phyloP scores from a whole-genome alignment of 257 asterid genomes.

The Salvia splendens region DNA sequence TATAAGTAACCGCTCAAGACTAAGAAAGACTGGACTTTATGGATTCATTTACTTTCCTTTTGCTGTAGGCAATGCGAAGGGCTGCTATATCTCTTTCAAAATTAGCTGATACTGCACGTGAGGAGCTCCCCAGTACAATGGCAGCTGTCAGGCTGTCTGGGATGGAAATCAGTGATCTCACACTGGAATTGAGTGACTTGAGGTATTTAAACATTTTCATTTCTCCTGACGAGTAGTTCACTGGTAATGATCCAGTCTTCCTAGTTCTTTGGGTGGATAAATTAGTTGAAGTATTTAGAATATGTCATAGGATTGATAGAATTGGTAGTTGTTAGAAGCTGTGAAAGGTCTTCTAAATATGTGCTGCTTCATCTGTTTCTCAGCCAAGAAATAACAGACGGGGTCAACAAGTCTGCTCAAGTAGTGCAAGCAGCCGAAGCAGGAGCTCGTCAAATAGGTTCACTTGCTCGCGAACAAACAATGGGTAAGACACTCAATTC shows the following conservation, averaged over 20 bases:
- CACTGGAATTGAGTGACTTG: conserved; percentile 79
- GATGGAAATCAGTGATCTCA: conserved; percentile 91
- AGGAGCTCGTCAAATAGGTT: conserved; percentile 83
- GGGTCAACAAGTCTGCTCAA: conserved; percentile 86
- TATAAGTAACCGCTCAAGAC: not conserved
- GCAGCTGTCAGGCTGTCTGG: conserved; percentile 84
- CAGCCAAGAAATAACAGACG: conserved; percentile 90
- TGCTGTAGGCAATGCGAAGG: conserved; percentile 77
- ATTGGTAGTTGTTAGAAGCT: not conserved
- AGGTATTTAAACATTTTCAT: conserved; percentile 47
- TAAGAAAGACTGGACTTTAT: conserved; percentile 21
- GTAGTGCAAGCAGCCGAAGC: conserved; percentile 95
- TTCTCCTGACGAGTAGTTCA: not conserved
- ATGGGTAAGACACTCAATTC: conserved; percentile 56
- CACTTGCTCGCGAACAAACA: conserved; percentile 76
- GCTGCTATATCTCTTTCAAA: conserved; percentile 81
- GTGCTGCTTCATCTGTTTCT: conserved; percentile 32
- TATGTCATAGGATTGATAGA: not conserved
- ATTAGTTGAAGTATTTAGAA: not conserved
- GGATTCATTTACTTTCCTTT: conserved; percentile 5
- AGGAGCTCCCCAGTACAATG: conserved; percentile 93
- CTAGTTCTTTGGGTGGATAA: no score
- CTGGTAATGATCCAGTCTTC: no score
- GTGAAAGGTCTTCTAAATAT: conserved; percentile 14
- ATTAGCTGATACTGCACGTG: conserved; percentile 81